Evolutionary conservation across 2,329 filamentous ascomycete species (phyloP).

Genomic region (Diaporthe ampelina): DNA sequence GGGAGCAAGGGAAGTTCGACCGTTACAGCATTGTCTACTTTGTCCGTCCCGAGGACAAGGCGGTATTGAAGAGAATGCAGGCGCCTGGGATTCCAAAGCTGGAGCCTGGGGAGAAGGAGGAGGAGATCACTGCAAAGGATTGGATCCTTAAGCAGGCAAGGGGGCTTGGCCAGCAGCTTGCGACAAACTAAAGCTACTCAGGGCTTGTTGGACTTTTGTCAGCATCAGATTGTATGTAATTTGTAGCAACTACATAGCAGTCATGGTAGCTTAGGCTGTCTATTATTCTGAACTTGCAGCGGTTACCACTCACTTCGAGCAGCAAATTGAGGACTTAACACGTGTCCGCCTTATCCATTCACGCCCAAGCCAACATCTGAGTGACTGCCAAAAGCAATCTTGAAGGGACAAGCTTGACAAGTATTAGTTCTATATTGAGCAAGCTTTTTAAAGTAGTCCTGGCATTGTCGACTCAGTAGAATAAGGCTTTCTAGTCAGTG

Average conservation of each 20-base stretch:
- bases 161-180: slow-evolving; percentile 32
- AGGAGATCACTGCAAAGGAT: slow-evolving; percentile 38
- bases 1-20: slow-evolving; percentile 39
- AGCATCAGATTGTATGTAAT: background rate
- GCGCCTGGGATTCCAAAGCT: slow-evolving; percentile 39
- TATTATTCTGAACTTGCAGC: background rate
- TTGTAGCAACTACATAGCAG: no score
- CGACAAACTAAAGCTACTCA: background rate
- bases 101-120: slow-evolving; percentile 33
- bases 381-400: no score
- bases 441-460: no score
- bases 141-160: slow-evolving; percentile 41
- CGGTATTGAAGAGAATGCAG: slow-evolving; percentile 40
- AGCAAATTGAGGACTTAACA: background rate
- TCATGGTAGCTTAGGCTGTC: accelerated
- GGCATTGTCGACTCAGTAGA: no score
- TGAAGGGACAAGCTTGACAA: no score
- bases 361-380: no score
- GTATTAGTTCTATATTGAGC: no score
- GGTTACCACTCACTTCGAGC: background rate
- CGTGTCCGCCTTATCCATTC: no score
- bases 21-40: slow-evolving; percentile 44
- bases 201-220: background rate
- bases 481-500: no score
- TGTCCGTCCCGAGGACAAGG: slow-evolving; percentile 41